phyloP scores from a whole-genome alignment of 2,329 filamentous ascomycete genomes.

The Claviceps sp. region DNA sequence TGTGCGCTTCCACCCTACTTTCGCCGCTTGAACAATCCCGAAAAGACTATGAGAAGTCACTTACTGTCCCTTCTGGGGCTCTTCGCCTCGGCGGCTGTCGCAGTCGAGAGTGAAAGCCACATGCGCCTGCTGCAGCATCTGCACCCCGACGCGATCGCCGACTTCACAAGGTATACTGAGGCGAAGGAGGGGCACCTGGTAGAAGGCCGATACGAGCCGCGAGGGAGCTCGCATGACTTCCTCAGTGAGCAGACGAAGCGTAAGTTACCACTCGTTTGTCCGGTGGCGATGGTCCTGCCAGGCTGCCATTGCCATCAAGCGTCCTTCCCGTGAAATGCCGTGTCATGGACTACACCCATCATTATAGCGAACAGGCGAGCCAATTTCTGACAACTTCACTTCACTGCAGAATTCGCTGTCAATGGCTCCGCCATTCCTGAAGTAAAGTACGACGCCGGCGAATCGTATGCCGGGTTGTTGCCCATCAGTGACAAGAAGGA shows the following conservation, averaged over 20 bases:
- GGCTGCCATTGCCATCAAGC: too few species aligned
- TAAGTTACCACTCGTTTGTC: slow-evolving; percentile 3
- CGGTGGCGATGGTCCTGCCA: too few species aligned
- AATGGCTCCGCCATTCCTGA: slow-evolving; percentile 50
- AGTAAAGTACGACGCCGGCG: slow-evolving; percentile 48
- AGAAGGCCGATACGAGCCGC: neutral
- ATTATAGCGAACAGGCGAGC: neutral
- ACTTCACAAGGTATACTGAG: neutral
- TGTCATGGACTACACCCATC: neutral
- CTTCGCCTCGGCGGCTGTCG: neutral
- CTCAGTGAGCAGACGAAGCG: slow-evolving; percentile 10
- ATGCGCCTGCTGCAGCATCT: neutral
- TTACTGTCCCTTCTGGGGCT: slow-evolving; percentile 2
- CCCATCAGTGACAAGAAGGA: slow-evolving; percentile 35
- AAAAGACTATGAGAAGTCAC: neutral
- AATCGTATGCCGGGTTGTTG: slow-evolving; percentile 45
- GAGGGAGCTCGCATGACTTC: slow-evolving; percentile 2
- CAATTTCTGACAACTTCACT: neutral
- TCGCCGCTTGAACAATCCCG: neutral
- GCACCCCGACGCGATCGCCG: neutral
- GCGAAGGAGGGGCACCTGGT: neutral
- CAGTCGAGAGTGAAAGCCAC: neutral
- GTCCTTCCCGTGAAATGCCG: too few species aligned
- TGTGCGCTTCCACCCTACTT: neutral
- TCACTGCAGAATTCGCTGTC: slow-evolving; percentile 40